Percentiles rank a stretch among this genome's conserved stretches.
These are phyloP conservation scores for Crucihimalaya himalaica DNA, from an alignment of 345 rosid species.

Conservation along the genomic window DNA sequence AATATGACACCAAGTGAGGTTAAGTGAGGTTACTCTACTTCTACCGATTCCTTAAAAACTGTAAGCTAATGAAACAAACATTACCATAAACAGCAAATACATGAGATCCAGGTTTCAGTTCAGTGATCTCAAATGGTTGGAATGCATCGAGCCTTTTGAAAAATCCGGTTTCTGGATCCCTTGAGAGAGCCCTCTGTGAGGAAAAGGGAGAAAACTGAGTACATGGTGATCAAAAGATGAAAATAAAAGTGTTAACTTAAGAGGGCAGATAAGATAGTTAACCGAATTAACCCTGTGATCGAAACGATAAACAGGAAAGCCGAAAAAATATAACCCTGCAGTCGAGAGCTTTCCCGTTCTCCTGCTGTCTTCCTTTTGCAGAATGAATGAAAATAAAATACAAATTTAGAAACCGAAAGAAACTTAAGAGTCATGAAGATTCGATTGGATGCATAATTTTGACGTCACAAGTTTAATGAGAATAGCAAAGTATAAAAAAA, in stretches of 20 bases:
- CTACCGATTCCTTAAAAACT: constrained; percentile 3
- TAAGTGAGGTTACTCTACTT: constrained; percentile 6
- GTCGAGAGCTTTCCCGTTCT: constrained; percentile 79
- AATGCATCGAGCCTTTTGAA: constrained; percentile 90
- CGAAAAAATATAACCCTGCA: constrained; percentile 91
- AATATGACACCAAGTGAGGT: constrained; percentile 21
- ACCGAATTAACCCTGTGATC: constrained; percentile 76
- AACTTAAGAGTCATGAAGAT: not conserved
- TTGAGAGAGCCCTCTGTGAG: constrained; percentile 69
- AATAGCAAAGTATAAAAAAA: not conserved
- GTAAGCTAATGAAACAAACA: constrained; percentile 33
- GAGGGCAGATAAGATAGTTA: constrained; percentile 36
- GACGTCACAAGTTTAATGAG: not conserved
- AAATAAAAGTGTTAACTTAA: not conserved
- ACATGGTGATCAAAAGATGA: not conserved
- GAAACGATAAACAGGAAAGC: constrained; percentile 90
- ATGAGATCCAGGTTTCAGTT: constrained; percentile 83
- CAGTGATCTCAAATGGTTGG: constrained; percentile 93
- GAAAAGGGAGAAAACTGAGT: constrained; percentile 19
- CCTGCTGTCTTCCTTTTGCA: constrained; percentile 75
- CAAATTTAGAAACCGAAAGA: not conserved
- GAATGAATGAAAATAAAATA: not conserved
- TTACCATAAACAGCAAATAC: constrained; percentile 91
- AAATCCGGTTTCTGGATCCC: constrained; percentile 91
- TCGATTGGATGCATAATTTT: not conserved